These are phyloP conservation scores for Taphrina wiesneri DNA, from an alignment of 1,139 yeast species.

Conservation along the genomic window DNA sequence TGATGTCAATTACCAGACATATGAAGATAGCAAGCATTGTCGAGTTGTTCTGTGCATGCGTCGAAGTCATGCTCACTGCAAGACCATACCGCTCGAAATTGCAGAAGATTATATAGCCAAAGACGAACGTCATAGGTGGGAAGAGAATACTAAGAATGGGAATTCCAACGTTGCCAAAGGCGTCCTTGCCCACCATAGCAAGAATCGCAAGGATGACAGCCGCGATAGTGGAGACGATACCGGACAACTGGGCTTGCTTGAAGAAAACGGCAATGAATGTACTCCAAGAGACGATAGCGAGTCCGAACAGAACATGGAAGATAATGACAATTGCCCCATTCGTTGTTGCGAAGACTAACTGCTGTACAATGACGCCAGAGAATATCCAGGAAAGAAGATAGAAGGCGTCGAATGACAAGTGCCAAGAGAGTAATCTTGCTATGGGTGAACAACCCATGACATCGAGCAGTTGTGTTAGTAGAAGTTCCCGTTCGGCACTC, in stretches of 20 bases:
- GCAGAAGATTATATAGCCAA: conserved; percentile 41
- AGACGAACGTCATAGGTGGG: conserved; percentile 47
- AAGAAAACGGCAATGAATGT: conserved; percentile 45
- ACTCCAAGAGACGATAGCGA: conserved; percentile 45
- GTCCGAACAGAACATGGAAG: conserved; percentile 46
- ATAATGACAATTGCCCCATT: conserved; percentile 44
- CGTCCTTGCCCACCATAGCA: conserved; percentile 44
- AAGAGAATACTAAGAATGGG: conserved; percentile 45
- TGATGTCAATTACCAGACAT: conserved; percentile 8
- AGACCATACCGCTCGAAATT: conserved; percentile 17
- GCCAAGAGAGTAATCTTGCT: conserved; percentile 43
- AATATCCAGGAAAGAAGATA: conserved; percentile 46
- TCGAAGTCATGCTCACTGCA: conserved; percentile 5
- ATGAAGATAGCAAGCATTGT: conserved; percentile 20
- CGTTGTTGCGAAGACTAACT: conserved; percentile 42
- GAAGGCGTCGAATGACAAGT: conserved; percentile 43
- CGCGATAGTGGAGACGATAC: conserved; percentile 46
- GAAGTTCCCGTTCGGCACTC: conserved; percentile 46
- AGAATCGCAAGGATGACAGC: conserved; percentile 46
- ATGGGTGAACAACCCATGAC: conserved; percentile 45
- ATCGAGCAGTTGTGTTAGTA: conserved; percentile 44
- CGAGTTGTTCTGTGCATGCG: not conserved
- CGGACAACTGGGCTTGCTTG: conserved; percentile 46
- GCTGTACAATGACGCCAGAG: conserved; percentile 42
- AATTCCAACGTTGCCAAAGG: conserved; percentile 41